These are phyloP conservation scores for Sutorius eximius DNA, from an alignment of 1,284 basidiomycete genomes.

Conservation along the genomic window DNA sequence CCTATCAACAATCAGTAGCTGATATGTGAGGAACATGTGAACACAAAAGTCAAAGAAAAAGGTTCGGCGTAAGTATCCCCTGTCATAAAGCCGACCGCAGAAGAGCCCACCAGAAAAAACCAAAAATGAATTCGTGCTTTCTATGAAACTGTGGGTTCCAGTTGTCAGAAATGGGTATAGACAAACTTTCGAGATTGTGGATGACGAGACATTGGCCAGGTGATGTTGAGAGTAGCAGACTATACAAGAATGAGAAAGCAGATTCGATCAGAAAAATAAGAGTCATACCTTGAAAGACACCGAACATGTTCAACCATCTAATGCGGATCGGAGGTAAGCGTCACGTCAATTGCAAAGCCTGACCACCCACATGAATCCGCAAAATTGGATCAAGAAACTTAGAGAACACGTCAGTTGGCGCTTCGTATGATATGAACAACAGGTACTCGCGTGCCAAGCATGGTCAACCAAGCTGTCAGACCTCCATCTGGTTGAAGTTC, in stretches of 20 bases:
- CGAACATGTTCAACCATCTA: slow-evolving; percentile 41
- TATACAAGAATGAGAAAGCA: slow-evolving; percentile 11
- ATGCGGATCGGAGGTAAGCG: not conserved
- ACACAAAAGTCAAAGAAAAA: not conserved
- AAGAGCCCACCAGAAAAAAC: slow-evolving; percentile 38
- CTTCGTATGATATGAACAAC: not conserved
- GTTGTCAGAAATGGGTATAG: not conserved
- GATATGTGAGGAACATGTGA: not conserved
- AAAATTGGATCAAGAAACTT: slow-evolving; percentile 35
- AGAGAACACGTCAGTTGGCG: slow-evolving; percentile 3
- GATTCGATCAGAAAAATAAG: not conserved
- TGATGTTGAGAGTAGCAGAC: slow-evolving; percentile 39
- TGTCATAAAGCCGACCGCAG: slow-evolving; percentile 37
- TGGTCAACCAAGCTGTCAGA: slow-evolving; percentile 28
- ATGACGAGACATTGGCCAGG: slow-evolving; percentile 36
- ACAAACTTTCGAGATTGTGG: slow-evolving; percentile 35
- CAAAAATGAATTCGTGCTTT: slow-evolving; percentile 45
- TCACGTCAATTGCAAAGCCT: not conserved
- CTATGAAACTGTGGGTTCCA: slow-evolving; percentile 46
- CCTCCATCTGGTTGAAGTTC: slow-evolving; percentile 28
- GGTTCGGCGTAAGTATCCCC: slow-evolving; percentile 36
- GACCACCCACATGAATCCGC: slow-evolving; percentile 36
- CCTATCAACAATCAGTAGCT: slow-evolving; percentile 31
- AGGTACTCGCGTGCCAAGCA: slow-evolving; percentile 26
- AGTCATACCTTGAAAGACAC: slow-evolving; percentile 41